Base-by-base conservation (phyloP, 352 stramenopile species). In the Pythium scleroteichum region DNA sequence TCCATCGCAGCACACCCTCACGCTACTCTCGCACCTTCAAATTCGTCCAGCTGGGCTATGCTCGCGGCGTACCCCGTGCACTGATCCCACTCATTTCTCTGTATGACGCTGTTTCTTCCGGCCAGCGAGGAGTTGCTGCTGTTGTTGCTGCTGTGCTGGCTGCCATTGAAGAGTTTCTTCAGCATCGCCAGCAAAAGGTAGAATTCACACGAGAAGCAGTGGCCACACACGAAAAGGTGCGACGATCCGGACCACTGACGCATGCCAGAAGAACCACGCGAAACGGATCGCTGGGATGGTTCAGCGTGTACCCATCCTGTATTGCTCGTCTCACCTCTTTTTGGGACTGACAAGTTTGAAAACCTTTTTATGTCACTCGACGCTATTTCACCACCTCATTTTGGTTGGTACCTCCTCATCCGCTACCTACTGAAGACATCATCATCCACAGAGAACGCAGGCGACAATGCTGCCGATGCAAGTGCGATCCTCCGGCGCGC, bases 131-230 rank as follows among this genome's bases (percentile, higher is more conserved):
- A 53, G 51, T 44, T 62, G 33, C n/a, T 53, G 35, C 56, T 52
- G 57, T 45, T 51, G 39, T 52, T 62, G 27, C 42, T 57, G 39
- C 48, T 62, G 27, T 57, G 54, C 33, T 66, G 59, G 35, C 56
- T 39, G 10, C 62, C 62, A 35, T 71, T 61, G 59, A 89, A 86
- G 46, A 89, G 62, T 56, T 74, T 89, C 59, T 77, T 76, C 39
- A 87, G 66, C 77, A 89, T 86, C 26, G 35, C 35, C 24, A 8
- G 4, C 12, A 16, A 10, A 9, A 20, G 7, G 40, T 22, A n/a
- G 17, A 22, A 46, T 46, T 12, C 9, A 22, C 20, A n/a, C 12
- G 40, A 46, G 2, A 22, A 46, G 40, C 29, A 10, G 17, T n/a
- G 20, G 40, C 40, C 40, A 46, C 40, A 46, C 40, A 20, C 40